Evolutionary conservation across 176 grass and related monocot genomes (phyloP), one percentile per base, ranked within the genome.

Genomic region (Oryza glaberrima): DNA sequence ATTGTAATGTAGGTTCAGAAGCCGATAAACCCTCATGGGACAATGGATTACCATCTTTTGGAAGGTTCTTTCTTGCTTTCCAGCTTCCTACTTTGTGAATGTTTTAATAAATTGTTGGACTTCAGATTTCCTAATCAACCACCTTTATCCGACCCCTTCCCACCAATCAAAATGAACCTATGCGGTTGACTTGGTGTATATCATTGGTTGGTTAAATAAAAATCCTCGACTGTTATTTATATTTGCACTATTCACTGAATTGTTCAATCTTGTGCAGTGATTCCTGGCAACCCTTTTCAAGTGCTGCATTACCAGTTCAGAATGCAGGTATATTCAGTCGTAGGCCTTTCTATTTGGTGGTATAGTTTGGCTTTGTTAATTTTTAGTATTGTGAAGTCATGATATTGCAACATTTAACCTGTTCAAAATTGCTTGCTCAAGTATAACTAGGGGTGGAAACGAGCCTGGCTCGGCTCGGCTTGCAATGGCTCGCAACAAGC

Each of bases 1-100:
- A 73, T 67, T 91, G 17, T 89, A 72, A 74, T 88, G 86, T 82
- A 93, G 91, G 82, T 72, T 68, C 86, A 84, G 88, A 92, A 75
- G 84, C 80, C 54, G 89, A 67, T 8, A 89, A 90, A 80, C 84
- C 82, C 78, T 90, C 91, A 78, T 93, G 92, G 95, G 87, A 92
- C 70, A 84, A 76, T 84, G 80, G 76, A 67, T 77, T 98, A 56
- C 69, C 95, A 91, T 95, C 95, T 54, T 89, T 98, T 88, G 90
- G 65, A 88, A 95, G 95, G 95, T 98, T 79, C 45, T 76, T 83
- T 71, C 70, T 72, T 67, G 17, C 6, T 77, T 81, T 80, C 60
- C 11, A 63, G 47, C 72, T 70, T 69, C 14, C 13, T 80, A 35
- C 75, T 46, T 73, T 19, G 26, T 11, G 49, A 87, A 82, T 69